Evolutionary conservation across 2,329 filamentous ascomycete species (phyloP), one percentile per base, ranked within the genome.

Genomic region (Ramularia collo-cygni): DNA sequence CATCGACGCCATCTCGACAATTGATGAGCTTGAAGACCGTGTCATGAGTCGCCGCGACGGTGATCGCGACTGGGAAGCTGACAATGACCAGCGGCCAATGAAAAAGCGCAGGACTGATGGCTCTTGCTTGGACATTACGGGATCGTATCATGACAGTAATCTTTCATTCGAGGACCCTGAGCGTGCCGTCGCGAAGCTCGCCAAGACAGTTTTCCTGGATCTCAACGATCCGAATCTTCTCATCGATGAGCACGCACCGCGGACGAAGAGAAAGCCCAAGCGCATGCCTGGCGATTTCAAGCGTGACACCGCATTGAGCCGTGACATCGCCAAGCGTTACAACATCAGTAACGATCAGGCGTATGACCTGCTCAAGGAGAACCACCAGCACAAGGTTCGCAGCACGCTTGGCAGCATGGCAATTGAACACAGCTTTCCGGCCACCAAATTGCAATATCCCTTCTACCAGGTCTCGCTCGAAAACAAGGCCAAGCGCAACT

Each of bases 301-400:
- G 63, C 80, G 75, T 47, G 80, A 79, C 69, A 78, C 76, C 6
- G 82, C 79, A 36, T 67, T 87, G 29, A 79, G 81, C 3, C 83
- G 82, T 39, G 80, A 85, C 40, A 74, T 95, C 26, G 77, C 77
- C 27, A 77, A 83, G 51, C 81, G 90, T 29, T 98, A 95, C 72
- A 96, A 96, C 59, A 85, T 93, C 43, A 95, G 89, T 19, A 96
- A 96, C 48, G 92, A 98, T 57, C 84, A 92, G 43, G 89, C 89
- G 2, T 98, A 98, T 61, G 89, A 96, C 58, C 79, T 88, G 44
- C 76, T 98, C 31, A 96, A 96, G 64, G 88, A 95, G 63, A 96
- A 95, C 58, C 89, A 94, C 58, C 87, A 94, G 66, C 88, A 86
- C 72, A 96, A 95, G 64, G 85, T 98, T 46, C 81, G 92, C 51